Evolutionary conservation across 176 grass and related monocot species (phyloP), one percentile per base, ranked within the genome.

Genomic region (Eragrostis curvula): DNA sequence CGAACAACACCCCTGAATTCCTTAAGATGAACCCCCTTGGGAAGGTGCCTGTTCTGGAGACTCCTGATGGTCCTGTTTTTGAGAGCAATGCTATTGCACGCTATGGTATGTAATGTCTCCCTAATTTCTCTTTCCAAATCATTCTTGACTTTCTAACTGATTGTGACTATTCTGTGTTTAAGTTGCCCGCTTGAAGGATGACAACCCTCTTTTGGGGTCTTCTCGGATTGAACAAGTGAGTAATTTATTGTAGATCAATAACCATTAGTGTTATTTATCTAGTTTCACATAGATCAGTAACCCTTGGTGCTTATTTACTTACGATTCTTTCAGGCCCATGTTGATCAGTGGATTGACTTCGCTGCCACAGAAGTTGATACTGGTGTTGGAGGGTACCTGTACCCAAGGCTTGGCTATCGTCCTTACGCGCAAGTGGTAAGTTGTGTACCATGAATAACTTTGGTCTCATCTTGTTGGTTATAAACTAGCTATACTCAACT

Each of bases 11-110:
- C 62, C 96, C 96, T 51, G 91, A 96, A 40, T 99, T 92, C 77
- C 89, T 99, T 49, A 99, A 99, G 79, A 99, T 96, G 96, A 99
- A 99, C 13, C 93, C 96, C 39, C 70, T 99, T 45, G 96, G 96
- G 9, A 99, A 99, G 96, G 58, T 99, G 29, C 96, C 96, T 69
- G 96, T 99, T 66, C 81, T 99, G 58, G 90, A 99, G 85, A 99
- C 96, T 45, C 93, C 96, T 78, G 96, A 96, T 65, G 93, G 96
- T 32, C 25, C 93, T 61, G 58, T 98, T 85, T 98, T 98, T 74
- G 96, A 98, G 88, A 98, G 96, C 70, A 91, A 96, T 89, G 93
- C 96, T 71, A 98, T 98, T 42, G 93, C 93, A 43, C 92, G 93
- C 45, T 93, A 98, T 69, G 87, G 96, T 98, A 93, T 72, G 25